Base-by-base conservation (phyloP, 148 eudicot genomes). In the Vaccinium macrocarpon region DNA sequence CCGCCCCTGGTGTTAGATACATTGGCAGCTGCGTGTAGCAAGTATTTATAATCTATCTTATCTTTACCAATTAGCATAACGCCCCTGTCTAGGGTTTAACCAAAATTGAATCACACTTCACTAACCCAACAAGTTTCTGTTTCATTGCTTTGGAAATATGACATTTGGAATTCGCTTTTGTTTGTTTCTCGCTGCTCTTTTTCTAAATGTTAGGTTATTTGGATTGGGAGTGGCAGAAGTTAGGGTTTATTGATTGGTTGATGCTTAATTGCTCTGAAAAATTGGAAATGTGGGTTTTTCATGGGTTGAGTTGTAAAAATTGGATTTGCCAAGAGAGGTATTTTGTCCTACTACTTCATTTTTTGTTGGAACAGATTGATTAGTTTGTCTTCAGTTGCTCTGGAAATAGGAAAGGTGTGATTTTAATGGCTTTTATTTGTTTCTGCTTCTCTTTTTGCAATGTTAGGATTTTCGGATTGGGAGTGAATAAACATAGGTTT, bases 91-190 rank as follows among this genome's bases (percentile, higher is more conserved):
- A 35, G 38, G 38, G 38, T 35, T 35, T 35, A 35, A 35, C 38
- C 38, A 3, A 35, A 35, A 35, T 35, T 3, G 38, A 35, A 35
- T 35, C 38, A 35, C 38, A 35, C 38, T 35, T 35, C 38, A 35
- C 38, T 2, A 35, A 3, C 38, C 38, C 38, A 35, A 35, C 4
- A 2, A 52, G 19, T 29, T 52, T 57, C 48, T 21, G 61, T 83
- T 79, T 82, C 64, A 4, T 79, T 83, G 84, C 46, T 55, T 4
- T 42, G 57, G 32, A 66, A 61, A 13, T 81, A 51, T 81, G 52
- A 16, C 3, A 59, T 7, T 3, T 61, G 27, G 12, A 10, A n/a
- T 23, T 64, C 29, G 70, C 70, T 64, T 64, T 64, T 23, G 29
- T 13, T 64, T 23, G 68, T 61, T n/a, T 21, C 27, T 61, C n/a